Evolutionary conservation across 108 stramenopile species (phyloP), one percentile per base, ranked within the genome.

Genomic region (Nitzschia palea): DNA sequence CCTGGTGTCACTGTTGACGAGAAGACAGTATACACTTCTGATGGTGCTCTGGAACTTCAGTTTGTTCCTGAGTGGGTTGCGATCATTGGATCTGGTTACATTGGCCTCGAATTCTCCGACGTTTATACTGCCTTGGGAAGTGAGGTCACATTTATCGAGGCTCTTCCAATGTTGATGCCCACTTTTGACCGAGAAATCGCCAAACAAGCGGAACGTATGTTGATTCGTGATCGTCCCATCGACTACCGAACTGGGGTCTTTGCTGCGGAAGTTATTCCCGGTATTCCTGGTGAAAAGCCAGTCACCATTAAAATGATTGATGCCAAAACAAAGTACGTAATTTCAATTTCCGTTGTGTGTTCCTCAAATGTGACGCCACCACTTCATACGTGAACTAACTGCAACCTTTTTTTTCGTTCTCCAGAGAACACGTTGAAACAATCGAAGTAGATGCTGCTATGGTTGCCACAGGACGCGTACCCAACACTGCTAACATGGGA

Each of bases 221-320:
- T 98, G 53, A 97, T 98, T 60, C 94, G 96, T 30, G 91, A 93
- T 10, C 74, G 97, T 20, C 78, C 94, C 36, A 94, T 97, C 70
- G 96, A 98, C 78, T 97, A 90, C 78, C 82, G 96, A 52, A 93
- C 90, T 31, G 87, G 91, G 8, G 95, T 96, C 50, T 97, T 97
- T 77, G 96, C 96, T 12, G 74, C 90, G 56, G 91, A 95, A 82
- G 97, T 98, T 43, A 98, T 87, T 23, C 97, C 98, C 1, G 98
- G 97, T 34, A 87, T 96, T 59, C 94, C 83, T 2, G 98, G 98
- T 43, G 90, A 87, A 62, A 98, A 97, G 78, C 98, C 98, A 20
- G 96, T 97, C 26, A 96, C 95, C 40, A 95, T 98, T 80, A 95
- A 98, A 78, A 96, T 98, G 97, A 97, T 98, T 81, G 97, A 98